phyloP scores from a whole-genome alignment of 2,329 filamentous ascomycete genomes.

The Allantophomopsis lycopodina region DNA sequence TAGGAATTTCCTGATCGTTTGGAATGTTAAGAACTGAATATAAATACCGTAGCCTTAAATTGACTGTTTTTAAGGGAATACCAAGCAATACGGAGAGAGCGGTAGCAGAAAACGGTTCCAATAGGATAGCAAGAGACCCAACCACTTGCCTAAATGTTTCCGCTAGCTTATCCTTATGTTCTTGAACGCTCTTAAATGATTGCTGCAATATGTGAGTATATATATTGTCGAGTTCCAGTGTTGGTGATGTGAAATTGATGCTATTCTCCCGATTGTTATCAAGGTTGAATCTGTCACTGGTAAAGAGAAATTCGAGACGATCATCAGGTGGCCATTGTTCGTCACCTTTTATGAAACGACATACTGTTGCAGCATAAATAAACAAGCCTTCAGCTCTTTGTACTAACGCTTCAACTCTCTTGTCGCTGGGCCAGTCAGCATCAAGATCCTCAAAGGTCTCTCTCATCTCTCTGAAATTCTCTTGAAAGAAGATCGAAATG shows the following conservation, averaged over 20 bases:
- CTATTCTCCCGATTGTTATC: no score
- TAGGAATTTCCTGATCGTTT: not conserved
- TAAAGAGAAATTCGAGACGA: constrained; percentile 5
- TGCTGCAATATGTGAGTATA: not conserved
- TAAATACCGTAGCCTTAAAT: not conserved
- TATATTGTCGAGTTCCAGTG: not conserved
- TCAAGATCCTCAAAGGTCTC: not conserved
- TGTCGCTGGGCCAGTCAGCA: constrained; percentile 7
- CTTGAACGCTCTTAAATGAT: not conserved
- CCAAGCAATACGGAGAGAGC: not conserved
- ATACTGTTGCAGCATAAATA: constrained; percentile 15
- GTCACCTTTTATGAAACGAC: no score
- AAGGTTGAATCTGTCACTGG: no score
- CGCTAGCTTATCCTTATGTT: not conserved
- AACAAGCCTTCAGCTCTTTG: constrained; percentile 11
- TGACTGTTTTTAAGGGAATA: not conserved
- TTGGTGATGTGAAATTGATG: not conserved
- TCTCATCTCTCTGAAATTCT: constrained; percentile 2
- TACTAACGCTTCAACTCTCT: constrained; percentile 7
- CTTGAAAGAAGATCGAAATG: constrained; percentile 10
- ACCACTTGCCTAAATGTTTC: not conserved
- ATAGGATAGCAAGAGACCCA: not conserved
- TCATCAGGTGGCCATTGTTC: constrained; percentile 2
- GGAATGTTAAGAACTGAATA: constrained; percentile 1
- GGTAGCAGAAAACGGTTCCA: not conserved